Conservation (phyloP, 1,284 basidiomycete genomes). For the Ceratobasidium sp. region DNA sequence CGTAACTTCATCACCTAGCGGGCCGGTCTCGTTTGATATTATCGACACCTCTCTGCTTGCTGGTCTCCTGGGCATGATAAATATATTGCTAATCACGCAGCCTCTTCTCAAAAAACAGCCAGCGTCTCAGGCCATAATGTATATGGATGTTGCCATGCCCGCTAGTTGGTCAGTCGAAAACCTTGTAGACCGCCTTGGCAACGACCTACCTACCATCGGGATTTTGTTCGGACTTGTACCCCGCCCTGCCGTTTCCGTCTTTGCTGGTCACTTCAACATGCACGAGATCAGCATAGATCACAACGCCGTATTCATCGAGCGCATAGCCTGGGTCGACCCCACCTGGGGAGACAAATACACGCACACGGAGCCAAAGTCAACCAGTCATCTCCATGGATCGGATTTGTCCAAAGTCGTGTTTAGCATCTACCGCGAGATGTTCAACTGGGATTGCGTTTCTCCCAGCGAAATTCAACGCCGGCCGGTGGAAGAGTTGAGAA, state of each 20-base stretch:
- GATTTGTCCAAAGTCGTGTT: background rate
- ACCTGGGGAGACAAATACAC: slow-evolving; percentile 19
- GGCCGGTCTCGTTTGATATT: slow-evolving; percentile 14
- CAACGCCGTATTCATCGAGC: background rate
- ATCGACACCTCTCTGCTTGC: slow-evolving; percentile 31
- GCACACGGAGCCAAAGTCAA: background rate
- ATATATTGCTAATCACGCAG: slow-evolving; percentile 6
- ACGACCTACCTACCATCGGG: background rate
- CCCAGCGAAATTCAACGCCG: background rate
- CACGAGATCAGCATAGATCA: background rate
- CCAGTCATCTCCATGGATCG: background rate
- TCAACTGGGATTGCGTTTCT: background rate
- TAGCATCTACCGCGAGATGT: slow-evolving; percentile 6
- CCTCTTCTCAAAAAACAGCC: slow-evolving; percentile 16
- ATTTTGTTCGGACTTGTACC: slow-evolving; percentile 14
- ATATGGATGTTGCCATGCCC: background rate
- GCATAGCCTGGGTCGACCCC: slow-evolving; percentile 25
- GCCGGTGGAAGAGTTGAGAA: too few relatives aligned
- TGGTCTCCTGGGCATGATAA: slow-evolving; percentile 3
- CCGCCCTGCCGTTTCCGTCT: background rate
- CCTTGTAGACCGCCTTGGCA: background rate
- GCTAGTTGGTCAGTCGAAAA: background rate
- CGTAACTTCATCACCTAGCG: background rate
- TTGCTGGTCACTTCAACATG: background rate
- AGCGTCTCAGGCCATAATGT: slow-evolving; percentile 7